Evolutionary conservation across 169 alveolate genomes (phyloP), one percentile per base, ranked within the genome.

Genomic region (Eimeria mitis): DNA sequence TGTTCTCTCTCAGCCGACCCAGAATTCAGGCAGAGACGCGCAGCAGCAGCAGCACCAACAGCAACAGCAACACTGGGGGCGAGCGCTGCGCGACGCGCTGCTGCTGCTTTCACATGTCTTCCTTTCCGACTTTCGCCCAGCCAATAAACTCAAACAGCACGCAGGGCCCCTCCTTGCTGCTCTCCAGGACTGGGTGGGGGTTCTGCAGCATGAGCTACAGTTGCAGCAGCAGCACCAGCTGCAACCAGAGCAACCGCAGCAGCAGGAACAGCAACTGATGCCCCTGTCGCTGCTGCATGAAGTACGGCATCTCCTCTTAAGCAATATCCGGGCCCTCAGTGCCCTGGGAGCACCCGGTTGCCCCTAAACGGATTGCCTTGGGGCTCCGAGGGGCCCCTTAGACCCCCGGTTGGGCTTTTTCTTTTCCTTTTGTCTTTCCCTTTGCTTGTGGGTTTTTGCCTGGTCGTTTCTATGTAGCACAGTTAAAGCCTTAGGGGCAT

Each of bases 11-110:
- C 63, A 54, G 75, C 40, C 44, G n/a, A 42, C 34, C 37, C 34
- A 34, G 76, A 34, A n/a, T 49, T 14, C 90, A 28, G 70, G 70
- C 54, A 83, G 40, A 31, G 90, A 49, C 1, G 52, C 49, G n/a
- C 91, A 84, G 91, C 91, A 84, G 91, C 91, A 52, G 79, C 92
- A 59, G 81, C 91, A 34, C 37, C 91, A 59, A 28, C 91, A 85
- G 61, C 56, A 85, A 68, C 61, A 47, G 81, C 68, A 34, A 23
- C 71, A 61, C 65, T 85, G 81, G 65, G 81, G 61, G 63, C 42
- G 40, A 25, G 76, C 92, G 31, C 79, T 85, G 76, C 92, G 92
- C 42, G 92, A 85, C 21, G 92, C 70, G n/a, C 28, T 85, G 63
- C 81, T 85, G 61, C 68, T 85, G 92, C 79, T 85, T 54, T 54